Evolutionary conservation across 805 yeast species (phyloP).

Genomic region (Ogataea methanolica): DNA sequence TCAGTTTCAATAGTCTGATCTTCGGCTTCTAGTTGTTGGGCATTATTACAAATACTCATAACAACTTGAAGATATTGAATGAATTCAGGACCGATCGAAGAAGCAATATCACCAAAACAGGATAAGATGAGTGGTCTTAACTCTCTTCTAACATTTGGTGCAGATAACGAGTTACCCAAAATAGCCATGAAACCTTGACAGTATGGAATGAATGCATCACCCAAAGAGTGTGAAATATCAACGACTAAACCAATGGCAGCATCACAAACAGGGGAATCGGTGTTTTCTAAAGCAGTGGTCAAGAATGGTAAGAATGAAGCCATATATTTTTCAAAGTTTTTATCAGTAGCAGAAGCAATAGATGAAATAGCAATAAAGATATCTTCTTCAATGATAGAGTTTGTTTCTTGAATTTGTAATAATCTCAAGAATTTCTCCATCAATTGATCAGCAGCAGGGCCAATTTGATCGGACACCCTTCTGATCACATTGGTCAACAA

Average conservation of each 20-base stretch:
- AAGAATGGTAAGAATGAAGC: constrained; percentile 79
- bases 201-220: constrained; percentile 66
- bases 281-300: constrained; percentile 71
- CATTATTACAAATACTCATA: constrained; percentile 69
- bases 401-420: constrained; percentile 53
- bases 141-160: constrained; percentile 66
- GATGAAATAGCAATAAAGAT: constrained; percentile 89
- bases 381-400: constrained; percentile 83
- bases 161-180: constrained; percentile 68
- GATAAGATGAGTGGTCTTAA: constrained; percentile 84
- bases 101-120: constrained; percentile 93
- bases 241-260: constrained; percentile 95
- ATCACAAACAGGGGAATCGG: constrained; percentile 76
- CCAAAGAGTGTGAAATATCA: constrained; percentile 87
- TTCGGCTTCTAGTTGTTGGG: constrained; percentile 57
- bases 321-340: constrained; percentile 69
- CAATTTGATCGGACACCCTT: constrained; percentile 65
- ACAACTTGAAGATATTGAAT: constrained; percentile 74
- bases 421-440: constrained; percentile 80
- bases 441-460: constrained; percentile 69
- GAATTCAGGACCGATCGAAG: constrained; percentile 76
- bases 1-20: constrained; percentile 68
- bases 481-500: constrained; percentile 80
- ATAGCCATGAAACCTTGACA: constrained; percentile 79
- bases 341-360: constrained; percentile 75